phyloP scores from a whole-genome alignment of 257 asterid species.

The Scutellaria galericulata region DNA sequence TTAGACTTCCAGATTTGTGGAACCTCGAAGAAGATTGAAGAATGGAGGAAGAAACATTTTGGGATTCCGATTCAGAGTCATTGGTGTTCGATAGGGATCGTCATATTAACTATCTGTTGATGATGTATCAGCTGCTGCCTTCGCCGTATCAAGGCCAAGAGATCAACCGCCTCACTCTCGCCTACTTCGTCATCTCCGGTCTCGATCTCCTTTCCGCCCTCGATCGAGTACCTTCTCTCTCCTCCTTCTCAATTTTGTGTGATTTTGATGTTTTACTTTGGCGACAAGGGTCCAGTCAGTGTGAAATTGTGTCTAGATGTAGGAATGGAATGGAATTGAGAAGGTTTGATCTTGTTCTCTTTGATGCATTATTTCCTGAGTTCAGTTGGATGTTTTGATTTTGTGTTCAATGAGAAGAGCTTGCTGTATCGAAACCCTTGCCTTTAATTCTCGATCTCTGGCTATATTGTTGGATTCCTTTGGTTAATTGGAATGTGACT shows the following conservation, averaged over 20 bases:
- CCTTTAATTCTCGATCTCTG: slow-evolving; percentile 9
- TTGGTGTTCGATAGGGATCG: slow-evolving; percentile 70
- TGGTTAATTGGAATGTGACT: neutral
- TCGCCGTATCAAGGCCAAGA: slow-evolving; percentile 74
- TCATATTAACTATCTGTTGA: slow-evolving; percentile 61
- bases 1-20: too few relatives aligned
- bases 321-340: slow-evolving; percentile 13
- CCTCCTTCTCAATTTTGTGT: neutral
- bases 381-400: slow-evolving; percentile 15
- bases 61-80: slow-evolving; percentile 40
- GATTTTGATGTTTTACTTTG: slow-evolving; percentile 14
- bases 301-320: slow-evolving; percentile 17
- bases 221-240: slow-evolving; percentile 57
- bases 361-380: neutral
- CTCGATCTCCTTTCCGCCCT: slow-evolving; percentile 77
- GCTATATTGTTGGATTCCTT: neutral
- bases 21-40: neutral
- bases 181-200: slow-evolving; percentile 76
- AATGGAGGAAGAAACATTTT: slow-evolving; percentile 37
- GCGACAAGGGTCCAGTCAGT: too few relatives aligned
- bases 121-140: slow-evolving; percentile 83
- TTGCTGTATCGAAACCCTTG: neutral
- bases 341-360: slow-evolving; percentile 2
- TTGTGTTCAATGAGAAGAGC: neutral
- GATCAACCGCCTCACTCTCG: slow-evolving; percentile 89